phyloP scores from a whole-genome alignment of 345 rosid genomes.

The Lagerstroemia speciosa region DNA sequence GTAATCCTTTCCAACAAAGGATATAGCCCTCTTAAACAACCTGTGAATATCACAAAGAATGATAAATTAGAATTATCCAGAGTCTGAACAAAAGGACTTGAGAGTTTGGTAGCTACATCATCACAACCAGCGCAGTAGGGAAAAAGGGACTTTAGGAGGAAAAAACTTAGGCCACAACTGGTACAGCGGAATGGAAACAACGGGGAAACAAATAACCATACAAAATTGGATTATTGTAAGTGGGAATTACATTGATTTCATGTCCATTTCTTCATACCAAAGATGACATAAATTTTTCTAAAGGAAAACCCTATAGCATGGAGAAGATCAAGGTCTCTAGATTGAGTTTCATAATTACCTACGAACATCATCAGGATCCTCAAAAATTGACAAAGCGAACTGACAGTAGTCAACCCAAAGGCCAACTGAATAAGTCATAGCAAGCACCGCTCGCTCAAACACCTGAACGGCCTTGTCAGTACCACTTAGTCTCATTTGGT shows the following conservation, averaged over 20 bases:
- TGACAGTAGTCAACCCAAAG: slow-evolving; percentile 73
- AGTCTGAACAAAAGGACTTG: not conserved
- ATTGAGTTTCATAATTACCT: slow-evolving; percentile 36
- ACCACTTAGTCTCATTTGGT: slow-evolving; percentile 41
- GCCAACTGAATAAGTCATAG: slow-evolving; percentile 62
- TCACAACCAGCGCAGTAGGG: not conserved
- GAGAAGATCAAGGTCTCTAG: not conserved
- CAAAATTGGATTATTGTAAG: not conserved
- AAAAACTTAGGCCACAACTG: not conserved
- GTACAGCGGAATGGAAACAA: not conserved
- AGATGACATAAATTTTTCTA: not conserved
- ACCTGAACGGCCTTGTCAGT: slow-evolving; percentile 51
- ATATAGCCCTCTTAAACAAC: slow-evolving; percentile 63
- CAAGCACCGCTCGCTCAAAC: slow-evolving; percentile 61
- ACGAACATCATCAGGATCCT: slow-evolving; percentile 61
- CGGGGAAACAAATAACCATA: not conserved
- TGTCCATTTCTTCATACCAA: not conserved
- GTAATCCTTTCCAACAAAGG: slow-evolving; percentile 83
- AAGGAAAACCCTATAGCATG: not conserved
- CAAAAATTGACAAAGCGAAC: slow-evolving; percentile 43
- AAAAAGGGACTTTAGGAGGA: not conserved
- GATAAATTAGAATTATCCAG: not conserved
- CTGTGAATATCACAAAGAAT: slow-evolving; percentile 25
- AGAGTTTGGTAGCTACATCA: not conserved
- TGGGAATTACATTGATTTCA: not conserved